Conservation (phyloP, 495 filamentous ascomycete species). For the Neurospora sp. region DNA sequence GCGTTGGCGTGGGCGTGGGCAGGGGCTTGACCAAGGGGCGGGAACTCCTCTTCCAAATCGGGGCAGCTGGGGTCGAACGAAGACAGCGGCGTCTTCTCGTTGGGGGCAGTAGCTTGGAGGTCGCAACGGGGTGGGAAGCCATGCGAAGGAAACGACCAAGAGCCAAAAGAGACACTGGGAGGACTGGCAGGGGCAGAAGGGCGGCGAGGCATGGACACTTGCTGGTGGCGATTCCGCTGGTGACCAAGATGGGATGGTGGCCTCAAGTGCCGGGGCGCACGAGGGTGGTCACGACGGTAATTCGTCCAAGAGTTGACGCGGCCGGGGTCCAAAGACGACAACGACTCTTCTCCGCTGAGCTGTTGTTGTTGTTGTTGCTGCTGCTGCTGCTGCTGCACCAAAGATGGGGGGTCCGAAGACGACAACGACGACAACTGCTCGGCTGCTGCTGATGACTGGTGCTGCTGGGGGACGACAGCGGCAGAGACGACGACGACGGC, state of each 20-base stretch:
- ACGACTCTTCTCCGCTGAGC: background rate
- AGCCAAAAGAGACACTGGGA: background rate
- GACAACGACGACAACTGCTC: background rate
- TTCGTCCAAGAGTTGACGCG: background rate
- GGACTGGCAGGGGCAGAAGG: background rate
- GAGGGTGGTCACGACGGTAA: background rate
- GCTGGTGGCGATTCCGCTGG: background rate
- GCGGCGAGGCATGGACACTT: background rate
- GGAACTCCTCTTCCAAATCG: background rate
- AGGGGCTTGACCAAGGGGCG: background rate
- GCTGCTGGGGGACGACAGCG: background rate
- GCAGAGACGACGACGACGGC: background rate
- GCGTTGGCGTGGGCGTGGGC: background rate
- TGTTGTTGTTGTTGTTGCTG: background rate
- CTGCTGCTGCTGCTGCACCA: background rate
- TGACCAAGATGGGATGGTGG: background rate
- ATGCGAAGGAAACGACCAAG: background rate
- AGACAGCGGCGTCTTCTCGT: background rate
- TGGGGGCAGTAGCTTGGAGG: background rate
- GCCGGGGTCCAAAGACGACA: background rate
- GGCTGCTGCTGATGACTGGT: background rate
- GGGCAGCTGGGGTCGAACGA: background rate
- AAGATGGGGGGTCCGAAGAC: background rate
- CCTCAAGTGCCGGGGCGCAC: background rate
- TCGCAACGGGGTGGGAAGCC: background rate